Conservation (phyloP, 179 eudicot genomes). For the Actinidia polygama region DNA sequence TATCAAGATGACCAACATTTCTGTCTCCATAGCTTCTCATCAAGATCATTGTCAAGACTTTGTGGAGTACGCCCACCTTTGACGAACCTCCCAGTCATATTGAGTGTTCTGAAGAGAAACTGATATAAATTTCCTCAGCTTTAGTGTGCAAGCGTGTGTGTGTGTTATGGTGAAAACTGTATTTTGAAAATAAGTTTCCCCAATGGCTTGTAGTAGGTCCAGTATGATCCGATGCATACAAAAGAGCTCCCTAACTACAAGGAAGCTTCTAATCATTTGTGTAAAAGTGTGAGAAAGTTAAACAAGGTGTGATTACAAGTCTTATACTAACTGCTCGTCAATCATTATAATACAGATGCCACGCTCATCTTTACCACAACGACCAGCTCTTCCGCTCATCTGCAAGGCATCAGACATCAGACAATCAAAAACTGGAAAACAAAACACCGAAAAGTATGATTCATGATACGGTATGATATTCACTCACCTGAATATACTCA, state of each 20-base stretch:
- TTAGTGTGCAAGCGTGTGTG: not conserved
- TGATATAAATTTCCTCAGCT: not conserved
- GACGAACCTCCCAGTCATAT: not conserved
- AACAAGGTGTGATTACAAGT: not conserved
- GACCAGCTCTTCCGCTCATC: constrained; percentile 99
- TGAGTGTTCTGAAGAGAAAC: not conserved
- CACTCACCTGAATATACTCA: constrained; percentile 99
- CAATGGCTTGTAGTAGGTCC: not conserved
- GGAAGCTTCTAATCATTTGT: not conserved
- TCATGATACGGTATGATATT: constrained; percentile 15
- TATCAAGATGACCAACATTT: not conserved
- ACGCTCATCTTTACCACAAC: constrained; percentile 99
- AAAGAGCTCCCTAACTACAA: not conserved
- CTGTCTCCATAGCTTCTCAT: not conserved
- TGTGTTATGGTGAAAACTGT: not conserved
- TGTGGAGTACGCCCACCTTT: not conserved
- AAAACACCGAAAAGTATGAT: constrained; percentile 10
- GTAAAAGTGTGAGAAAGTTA: not conserved
- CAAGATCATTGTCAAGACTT: not conserved
- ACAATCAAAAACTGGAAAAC: constrained; percentile 16
- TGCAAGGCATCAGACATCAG: constrained; percentile 27
- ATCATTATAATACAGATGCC: constrained; percentile 98
- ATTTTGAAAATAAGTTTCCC: not conserved
- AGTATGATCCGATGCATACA: not conserved
- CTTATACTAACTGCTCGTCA: constrained; percentile 78